phyloP scores from a whole-genome alignment of 2,329 filamentous ascomycete genomes.

The Massarina eburnea region DNA sequence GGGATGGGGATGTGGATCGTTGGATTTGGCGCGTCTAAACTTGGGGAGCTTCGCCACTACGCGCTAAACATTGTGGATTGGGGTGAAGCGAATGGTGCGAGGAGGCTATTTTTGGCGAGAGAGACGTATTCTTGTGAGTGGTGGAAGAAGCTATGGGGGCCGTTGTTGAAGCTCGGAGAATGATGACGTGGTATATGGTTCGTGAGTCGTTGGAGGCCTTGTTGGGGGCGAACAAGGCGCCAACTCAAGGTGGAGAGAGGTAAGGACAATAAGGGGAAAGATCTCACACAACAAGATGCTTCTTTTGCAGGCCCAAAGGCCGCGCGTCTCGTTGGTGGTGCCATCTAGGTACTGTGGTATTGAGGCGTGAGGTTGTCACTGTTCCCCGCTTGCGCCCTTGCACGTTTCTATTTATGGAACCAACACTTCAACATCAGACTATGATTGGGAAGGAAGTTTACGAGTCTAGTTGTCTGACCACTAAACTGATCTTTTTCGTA shows the following conservation, averaged over 20 bases:
- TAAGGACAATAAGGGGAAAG: too few species aligned
- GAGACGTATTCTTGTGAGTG: not conserved
- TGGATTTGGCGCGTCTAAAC: conserved; percentile 1
- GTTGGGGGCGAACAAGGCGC: too few species aligned
- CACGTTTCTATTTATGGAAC: conserved; percentile 2
- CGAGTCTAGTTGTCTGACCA: too few species aligned
- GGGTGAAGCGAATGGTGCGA: conserved; percentile 12
- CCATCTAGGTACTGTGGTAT: too few species aligned
- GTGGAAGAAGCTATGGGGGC: not conserved
- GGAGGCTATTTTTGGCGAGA: conserved; percentile 12
- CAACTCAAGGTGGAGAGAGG: too few species aligned
- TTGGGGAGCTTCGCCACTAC: conserved; percentile 30
- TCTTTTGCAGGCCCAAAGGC: too few species aligned
- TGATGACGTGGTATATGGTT: not conserved
- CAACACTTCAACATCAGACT: not conserved
- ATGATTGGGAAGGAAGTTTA: not conserved
- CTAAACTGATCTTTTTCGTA: not conserved
- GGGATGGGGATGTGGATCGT: not conserved
- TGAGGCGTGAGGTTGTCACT: too few species aligned
- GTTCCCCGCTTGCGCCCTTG: too few species aligned
- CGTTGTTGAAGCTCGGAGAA: too few species aligned
- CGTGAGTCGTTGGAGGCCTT: too few species aligned
- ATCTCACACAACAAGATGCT: too few species aligned
- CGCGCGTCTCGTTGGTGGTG: too few species aligned
- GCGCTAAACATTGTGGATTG: conserved; percentile 31